Percentiles rank a stretch among this genome's conserved stretches.
These are phyloP conservation scores for Aspergillus quadricinctus DNA, from an alignment of 2,329 filamentous ascomycete species.

Conservation along the genomic window DNA sequence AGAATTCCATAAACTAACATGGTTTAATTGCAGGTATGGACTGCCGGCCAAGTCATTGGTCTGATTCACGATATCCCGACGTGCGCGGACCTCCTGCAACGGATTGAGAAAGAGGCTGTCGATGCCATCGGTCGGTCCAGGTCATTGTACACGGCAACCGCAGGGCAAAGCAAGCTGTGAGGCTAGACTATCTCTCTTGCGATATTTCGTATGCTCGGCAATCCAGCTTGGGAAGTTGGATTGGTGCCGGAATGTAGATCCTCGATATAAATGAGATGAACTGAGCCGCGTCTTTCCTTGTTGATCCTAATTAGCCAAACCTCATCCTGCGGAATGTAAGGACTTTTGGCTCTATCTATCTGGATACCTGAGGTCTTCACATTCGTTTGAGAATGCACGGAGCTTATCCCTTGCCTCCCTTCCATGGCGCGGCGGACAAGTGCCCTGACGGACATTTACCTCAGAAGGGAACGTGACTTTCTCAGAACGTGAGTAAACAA, in stretches of 20 bases:
- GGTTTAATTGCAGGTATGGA: slow-evolving; percentile 69
- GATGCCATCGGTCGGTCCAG: slow-evolving; percentile 59
- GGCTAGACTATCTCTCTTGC: not conserved
- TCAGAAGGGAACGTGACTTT: not conserved
- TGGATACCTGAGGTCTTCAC: not conserved
- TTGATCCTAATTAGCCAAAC: not conserved
- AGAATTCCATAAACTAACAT: slow-evolving; percentile 5
- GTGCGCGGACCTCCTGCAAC: slow-evolving; percentile 62
- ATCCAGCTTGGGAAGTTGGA: not conserved
- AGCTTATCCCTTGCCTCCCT: not conserved
- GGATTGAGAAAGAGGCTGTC: slow-evolving; percentile 75
- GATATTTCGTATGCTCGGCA: not conserved
- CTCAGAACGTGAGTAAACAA: not conserved
- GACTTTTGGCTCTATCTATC: not conserved
- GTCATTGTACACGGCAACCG: slow-evolving; percentile 46
- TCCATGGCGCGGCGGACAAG: not conserved
- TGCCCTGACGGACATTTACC: not conserved
- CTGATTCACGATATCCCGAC: slow-evolving; percentile 79
- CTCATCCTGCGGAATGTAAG: not conserved
- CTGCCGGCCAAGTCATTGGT: slow-evolving; percentile 90
- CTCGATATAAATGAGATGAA: not conserved
- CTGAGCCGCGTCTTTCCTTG: not conserved
- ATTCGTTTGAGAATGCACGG: not conserved
- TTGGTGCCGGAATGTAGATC: not conserved
- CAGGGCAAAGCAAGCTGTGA: slow-evolving; percentile 54